Base-by-base conservation (phyloP, 768 basidiomycete genomes). In the Mycena albidolilacea region DNA sequence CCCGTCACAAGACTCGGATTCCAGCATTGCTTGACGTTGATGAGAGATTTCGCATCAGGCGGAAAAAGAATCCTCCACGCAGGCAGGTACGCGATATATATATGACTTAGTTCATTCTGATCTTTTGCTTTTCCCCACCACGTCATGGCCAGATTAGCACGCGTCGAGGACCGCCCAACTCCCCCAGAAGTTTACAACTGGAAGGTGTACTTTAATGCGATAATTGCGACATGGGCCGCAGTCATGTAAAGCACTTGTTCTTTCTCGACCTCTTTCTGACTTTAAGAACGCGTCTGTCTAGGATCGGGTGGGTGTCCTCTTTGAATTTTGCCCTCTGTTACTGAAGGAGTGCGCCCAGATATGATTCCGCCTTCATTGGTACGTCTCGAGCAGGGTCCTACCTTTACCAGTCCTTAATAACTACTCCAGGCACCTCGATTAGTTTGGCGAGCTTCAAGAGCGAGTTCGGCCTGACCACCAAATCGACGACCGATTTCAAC, bases 361-460 rank as follows among this genome's bases (percentile, higher is more conserved):
- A 86, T 76, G 85, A 86, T 74, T 82, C 82, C 9, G 86, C 85
- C 8, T 88, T 87, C 78, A 84, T 87, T 67, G 86, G 67, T 66
- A 17, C 64, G 64, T 23, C 30, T 55, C 19, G 39, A 21, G 8
- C 7, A 19, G 3, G 19, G 23, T 41, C 17, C n/a, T 1, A 57
- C 7, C 30, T 35, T 12, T 15, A 9, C 46, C 12, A 30, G 19
- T 19, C 35, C 35, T 21, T 59, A 17, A 68, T 17, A 7, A n/a
- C 10, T 30, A 5, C 17, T 52, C 41, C 21, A 70, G 73, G 87
- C 11, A 86, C 84, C 0, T 84, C 87, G 0, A 82, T 87, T 69
- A 79, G 86, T 46, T 77, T 85, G 37, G 58, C 76, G 1, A 84
- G 83, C 38, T 89, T 89, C 82, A 84, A 87, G 74, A 62, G 71